Percentiles rank a stretch among this genome's conserved stretches.
phyloP scores from a whole-genome alignment of 202 grass and related monocot species.

The Setaria viridis region DNA sequence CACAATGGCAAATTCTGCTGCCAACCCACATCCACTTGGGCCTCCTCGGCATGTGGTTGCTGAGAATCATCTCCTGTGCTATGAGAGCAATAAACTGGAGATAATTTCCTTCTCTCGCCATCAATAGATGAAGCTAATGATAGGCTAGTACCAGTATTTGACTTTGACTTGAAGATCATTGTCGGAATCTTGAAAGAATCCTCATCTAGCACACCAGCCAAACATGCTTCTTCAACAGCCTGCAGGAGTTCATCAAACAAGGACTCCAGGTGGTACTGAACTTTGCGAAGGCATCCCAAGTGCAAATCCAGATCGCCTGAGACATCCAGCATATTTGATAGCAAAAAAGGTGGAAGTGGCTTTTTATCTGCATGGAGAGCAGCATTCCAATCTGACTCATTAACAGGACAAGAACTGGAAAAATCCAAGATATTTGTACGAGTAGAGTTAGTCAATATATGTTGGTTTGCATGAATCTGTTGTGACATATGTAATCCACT shows the following conservation, averaged over 20 bases:
- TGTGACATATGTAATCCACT: constrained; percentile 28
- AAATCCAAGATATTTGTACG: constrained; percentile 38
- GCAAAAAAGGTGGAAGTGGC: constrained; percentile 23
- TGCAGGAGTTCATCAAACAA: constrained; percentile 45
- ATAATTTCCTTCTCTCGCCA: constrained; percentile 17
- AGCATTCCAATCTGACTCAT: constrained; percentile 26
- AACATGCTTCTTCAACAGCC: constrained; percentile 30
- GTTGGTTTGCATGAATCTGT: neutral
- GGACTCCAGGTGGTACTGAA: constrained; percentile 63
- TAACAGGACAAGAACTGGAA: constrained; percentile 27
- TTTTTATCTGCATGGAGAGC: constrained; percentile 24
- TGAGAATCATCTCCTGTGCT: constrained; percentile 44
- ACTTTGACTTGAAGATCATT: neutral
- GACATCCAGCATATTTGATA: constrained; percentile 53
- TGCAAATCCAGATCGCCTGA: constrained; percentile 60
- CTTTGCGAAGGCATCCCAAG: constrained; percentile 53
- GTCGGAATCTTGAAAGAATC: constrained; percentile 22
- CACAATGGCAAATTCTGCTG: constrained; percentile 25
- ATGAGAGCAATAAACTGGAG: constrained; percentile 42
- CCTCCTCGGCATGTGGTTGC: constrained; percentile 23
- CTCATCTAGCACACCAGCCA: constrained; percentile 36
- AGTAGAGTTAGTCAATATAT: constrained; percentile 41
- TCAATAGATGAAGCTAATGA: constrained; percentile 39
- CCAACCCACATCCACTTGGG: constrained; percentile 29
- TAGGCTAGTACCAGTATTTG: constrained; percentile 1